These are phyloP conservation scores for Epichloe amarillans DNA, from an alignment of 2,329 filamentous ascomycete genomes.

Conservation along the genomic window DNA sequence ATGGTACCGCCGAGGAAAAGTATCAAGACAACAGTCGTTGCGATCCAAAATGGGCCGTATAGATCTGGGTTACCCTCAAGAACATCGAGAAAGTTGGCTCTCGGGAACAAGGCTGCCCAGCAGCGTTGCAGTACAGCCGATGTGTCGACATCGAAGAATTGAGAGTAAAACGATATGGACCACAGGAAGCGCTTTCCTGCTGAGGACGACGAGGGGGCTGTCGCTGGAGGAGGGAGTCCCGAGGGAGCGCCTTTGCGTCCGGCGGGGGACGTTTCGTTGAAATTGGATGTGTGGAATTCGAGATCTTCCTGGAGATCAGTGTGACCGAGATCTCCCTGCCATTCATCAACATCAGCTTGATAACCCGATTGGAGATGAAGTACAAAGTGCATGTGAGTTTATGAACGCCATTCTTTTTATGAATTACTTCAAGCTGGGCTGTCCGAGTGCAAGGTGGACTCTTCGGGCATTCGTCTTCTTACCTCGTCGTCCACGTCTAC, in stretches of 20 bases:
- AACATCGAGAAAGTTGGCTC: slow-evolving; percentile 91
- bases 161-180: slow-evolving; percentile 85
- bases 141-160: slow-evolving; percentile 98
- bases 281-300: slow-evolving; percentile 93
- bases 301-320: slow-evolving; percentile 98
- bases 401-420: not conserved
- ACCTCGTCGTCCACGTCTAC: slow-evolving; percentile 97
- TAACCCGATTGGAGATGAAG: not conserved
- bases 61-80: slow-evolving; percentile 93
- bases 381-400: not conserved
- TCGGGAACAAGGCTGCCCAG: slow-evolving; percentile 76
- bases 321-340: slow-evolving; percentile 90
- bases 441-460: not conserved
- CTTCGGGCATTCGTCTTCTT: slow-evolving; percentile 4
- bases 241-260: slow-evolving; percentile 34
- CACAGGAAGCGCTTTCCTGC: slow-evolving; percentile 82
- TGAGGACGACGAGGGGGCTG: slow-evolving; percentile 31
- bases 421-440: not conserved
- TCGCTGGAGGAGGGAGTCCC: slow-evolving; percentile 45
- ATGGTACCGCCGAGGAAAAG: slow-evolving; percentile 93
- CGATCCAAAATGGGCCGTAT: slow-evolving; percentile 98
- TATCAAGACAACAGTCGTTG: slow-evolving; percentile 91
- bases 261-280: slow-evolving; percentile 44
- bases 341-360: not conserved
- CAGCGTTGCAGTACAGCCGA: slow-evolving; percentile 77